These are phyloP conservation scores for Gardenia jasminoides DNA, from an alignment of 257 asterid species.

Conservation along the genomic window DNA sequence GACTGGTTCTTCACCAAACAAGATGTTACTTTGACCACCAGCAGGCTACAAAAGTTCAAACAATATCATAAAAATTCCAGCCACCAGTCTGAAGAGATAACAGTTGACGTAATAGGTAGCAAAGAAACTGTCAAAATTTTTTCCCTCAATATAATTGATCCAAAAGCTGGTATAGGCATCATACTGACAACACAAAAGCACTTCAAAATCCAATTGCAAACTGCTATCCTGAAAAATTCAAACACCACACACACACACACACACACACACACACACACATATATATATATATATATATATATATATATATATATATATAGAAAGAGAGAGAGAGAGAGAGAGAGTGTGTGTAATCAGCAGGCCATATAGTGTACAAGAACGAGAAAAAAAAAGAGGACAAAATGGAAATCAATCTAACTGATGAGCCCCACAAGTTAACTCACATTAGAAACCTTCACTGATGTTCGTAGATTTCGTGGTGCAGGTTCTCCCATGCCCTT, in stretches of 20 bases:
- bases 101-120: no score
- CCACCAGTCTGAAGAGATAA: neutral
- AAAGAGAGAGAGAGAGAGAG: neutral
- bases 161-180: neutral
- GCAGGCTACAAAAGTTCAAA: conserved; percentile 61
- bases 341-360: neutral
- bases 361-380: neutral
- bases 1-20: conserved; percentile 74
- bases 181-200: neutral
- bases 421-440: conserved; percentile 29
- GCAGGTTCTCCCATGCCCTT: conserved; percentile 74
- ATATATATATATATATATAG: no score
- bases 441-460: conserved; percentile 90
- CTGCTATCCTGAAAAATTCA: neutral
- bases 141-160: neutral
- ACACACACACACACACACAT: no score
- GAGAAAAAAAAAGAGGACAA: neutral
- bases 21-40: conserved; percentile 83
- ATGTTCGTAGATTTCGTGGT: conserved; percentile 74
- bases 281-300: no score
- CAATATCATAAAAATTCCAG: neutral
- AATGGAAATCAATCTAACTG: neutral
- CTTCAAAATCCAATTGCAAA: neutral
- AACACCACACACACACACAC: no score
- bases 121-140: neutral